Evolutionary conservation across 441 rosid genomes (phyloP).

Genomic region (Euphorbia celastroides): DNA sequence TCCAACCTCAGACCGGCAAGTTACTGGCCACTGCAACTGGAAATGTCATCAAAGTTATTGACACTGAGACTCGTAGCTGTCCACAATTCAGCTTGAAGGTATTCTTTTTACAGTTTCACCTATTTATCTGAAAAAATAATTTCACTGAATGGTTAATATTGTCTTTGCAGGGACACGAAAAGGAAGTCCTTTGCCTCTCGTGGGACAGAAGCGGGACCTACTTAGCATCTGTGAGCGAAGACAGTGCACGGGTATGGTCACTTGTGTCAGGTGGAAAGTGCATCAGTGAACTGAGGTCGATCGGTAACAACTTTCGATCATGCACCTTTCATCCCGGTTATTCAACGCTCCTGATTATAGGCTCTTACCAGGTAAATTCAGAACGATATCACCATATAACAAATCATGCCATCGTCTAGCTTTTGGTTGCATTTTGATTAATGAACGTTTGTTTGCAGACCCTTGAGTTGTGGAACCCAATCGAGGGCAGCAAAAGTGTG

Average conservation of each 20-base stretch:
- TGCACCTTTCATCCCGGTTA: slow-evolving; percentile 39
- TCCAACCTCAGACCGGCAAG: slow-evolving; percentile 35
- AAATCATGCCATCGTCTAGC: not conserved
- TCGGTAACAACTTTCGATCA: slow-evolving; percentile 34
- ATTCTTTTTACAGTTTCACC: slow-evolving; percentile 10
- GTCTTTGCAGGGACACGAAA: slow-evolving; percentile 32
- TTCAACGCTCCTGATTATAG: slow-evolving; percentile 32
- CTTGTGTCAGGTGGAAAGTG: slow-evolving; percentile 27
- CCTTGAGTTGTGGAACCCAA: slow-evolving; percentile 44
- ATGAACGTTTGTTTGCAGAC: slow-evolving; percentile 24
- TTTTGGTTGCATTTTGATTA: not conserved
- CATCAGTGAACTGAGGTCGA: slow-evolving; percentile 25
- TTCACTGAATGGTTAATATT: not conserved
- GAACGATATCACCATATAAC: not conserved
- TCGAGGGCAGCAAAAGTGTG: slow-evolving; percentile 24
- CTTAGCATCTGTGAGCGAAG: slow-evolving; percentile 40
- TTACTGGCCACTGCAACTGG: slow-evolving; percentile 35
- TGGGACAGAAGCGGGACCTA: slow-evolving; percentile 40
- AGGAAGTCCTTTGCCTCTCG: slow-evolving; percentile 26
- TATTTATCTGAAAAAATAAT: too few species aligned
- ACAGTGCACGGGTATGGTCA: slow-evolving; percentile 37
- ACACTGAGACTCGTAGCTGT: slow-evolving; percentile 24
- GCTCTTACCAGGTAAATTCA: slow-evolving; percentile 33
- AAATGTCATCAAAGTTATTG: slow-evolving; percentile 31
- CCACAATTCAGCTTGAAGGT: slow-evolving; percentile 23